A percentile compares a stretch with the other conserved stretches of the same genome.
Evolutionary conservation across 2,329 filamentous ascomycete genomes (phyloP).

Genomic region (Pestalotiopsis sp.): DNA sequence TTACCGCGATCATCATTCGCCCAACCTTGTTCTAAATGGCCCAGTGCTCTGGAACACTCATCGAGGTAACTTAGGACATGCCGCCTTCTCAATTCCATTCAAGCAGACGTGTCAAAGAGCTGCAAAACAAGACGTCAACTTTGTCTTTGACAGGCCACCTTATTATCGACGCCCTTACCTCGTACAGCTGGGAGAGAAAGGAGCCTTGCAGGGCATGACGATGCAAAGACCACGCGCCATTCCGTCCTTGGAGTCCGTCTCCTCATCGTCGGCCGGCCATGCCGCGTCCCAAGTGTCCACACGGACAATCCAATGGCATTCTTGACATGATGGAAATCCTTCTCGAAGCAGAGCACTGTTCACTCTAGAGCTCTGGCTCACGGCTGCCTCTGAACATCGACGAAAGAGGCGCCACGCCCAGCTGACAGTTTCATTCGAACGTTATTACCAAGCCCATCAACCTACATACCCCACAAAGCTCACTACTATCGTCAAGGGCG

Average conservation of each 20-base stretch:
- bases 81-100: not conserved
- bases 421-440: not conserved
- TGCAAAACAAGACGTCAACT: not conserved
- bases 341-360: conserved; percentile 1
- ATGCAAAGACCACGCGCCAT: not conserved
- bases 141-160: not conserved
- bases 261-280: conserved; percentile 1
- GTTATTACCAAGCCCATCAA: not conserved
- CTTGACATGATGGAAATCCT: not conserved
- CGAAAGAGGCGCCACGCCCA: not conserved
- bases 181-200: not conserved
- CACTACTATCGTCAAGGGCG: not conserved
- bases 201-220: not conserved
- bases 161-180: not conserved
- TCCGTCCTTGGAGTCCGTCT: not conserved
- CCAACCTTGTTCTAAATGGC: not conserved
- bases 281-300: not conserved
- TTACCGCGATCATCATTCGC: conserved; percentile 1
- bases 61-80: not conserved
- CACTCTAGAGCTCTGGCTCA: not conserved
- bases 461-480: not conserved
- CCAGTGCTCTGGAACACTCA: not conserved
- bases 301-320: not conserved
- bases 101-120: not conserved
- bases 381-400: not conserved